These are phyloP conservation scores for Aspergillus fructus DNA, from an alignment of 2,329 filamentous ascomycete genomes.

Conservation along the genomic window DNA sequence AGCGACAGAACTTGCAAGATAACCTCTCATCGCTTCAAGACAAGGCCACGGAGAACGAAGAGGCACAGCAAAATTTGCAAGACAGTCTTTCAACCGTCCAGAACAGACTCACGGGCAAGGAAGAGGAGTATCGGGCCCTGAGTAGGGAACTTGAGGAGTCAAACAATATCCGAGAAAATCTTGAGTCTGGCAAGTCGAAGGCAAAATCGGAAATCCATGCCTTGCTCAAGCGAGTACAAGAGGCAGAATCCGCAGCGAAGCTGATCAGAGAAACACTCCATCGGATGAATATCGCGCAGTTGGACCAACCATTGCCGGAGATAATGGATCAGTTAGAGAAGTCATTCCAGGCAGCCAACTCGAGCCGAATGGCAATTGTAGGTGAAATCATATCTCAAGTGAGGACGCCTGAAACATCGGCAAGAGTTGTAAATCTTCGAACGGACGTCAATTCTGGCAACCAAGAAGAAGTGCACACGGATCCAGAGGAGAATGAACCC, in stretches of 20 bases:
- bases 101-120: slow-evolving; percentile 22
- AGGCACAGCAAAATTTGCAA: not conserved
- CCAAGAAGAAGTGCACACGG: not conserved
- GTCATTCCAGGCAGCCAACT: slow-evolving; percentile 10
- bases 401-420: not conserved
- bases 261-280: slow-evolving; percentile 21
- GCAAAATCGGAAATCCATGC: slow-evolving; percentile 25
- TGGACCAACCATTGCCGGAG: slow-evolving; percentile 19
- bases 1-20: slow-evolving; percentile 8
- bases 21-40: not conserved
- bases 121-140: slow-evolving; percentile 27
- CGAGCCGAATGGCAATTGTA: not conserved
- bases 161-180: slow-evolving; percentile 13
- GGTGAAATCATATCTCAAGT: not conserved
- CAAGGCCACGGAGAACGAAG: not conserved
- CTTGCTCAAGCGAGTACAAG: slow-evolving; percentile 25
- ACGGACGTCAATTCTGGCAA: not conserved
- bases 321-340: slow-evolving; percentile 22
- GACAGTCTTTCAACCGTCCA: slow-evolving; percentile 16
- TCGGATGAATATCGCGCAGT: slow-evolving; percentile 14
- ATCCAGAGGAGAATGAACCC: not conserved
- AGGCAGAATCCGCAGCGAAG: slow-evolving; percentile 24
- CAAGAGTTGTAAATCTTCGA: not conserved
- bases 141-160: slow-evolving; percentile 13
- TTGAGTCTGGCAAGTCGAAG: slow-evolving; percentile 23